Conservation (phyloP, 2,329 filamentous ascomycete genomes). For the Fusarium haematococcum region DNA sequence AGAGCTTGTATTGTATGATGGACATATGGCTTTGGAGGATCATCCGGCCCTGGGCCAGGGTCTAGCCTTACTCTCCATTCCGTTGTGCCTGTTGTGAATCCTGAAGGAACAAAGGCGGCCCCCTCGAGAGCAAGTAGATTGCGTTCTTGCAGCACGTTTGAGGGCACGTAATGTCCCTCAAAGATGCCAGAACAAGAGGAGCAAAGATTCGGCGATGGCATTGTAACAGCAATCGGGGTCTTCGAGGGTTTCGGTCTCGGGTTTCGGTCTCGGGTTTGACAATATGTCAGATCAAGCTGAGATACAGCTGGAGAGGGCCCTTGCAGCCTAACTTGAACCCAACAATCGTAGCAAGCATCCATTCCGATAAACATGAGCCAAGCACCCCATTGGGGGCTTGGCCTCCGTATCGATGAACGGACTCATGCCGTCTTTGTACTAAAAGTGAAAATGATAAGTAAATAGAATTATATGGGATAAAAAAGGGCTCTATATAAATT, state of each 20-base stretch:
- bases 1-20: slow-evolving; percentile 18
- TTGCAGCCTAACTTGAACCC: background rate
- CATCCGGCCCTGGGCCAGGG: background rate
- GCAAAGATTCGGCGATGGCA: slow-evolving; percentile 12
- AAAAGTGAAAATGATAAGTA: background rate
- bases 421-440: background rate
- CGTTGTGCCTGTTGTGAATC: background rate
- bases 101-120: background rate
- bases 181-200: slow-evolving; percentile 21
- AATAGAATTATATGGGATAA: background rate
- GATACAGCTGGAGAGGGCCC: background rate
- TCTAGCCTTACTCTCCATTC: slow-evolving; percentile 21
- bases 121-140: slow-evolving; percentile 3
- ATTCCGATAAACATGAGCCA: background rate
- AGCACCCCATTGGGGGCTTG: background rate
- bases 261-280: background rate
- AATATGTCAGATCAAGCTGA: background rate
- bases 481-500: background rate
- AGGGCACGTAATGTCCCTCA: slow-evolving; percentile 15
- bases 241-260: background rate
- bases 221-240: background rate
- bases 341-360: background rate
- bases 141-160: slow-evolving; percentile 2
- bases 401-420: background rate
- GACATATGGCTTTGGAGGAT: background rate